Evolutionary conservation across 169 alveolate genomes (phyloP).

Genomic region (Eimeria brunetti): DNA sequence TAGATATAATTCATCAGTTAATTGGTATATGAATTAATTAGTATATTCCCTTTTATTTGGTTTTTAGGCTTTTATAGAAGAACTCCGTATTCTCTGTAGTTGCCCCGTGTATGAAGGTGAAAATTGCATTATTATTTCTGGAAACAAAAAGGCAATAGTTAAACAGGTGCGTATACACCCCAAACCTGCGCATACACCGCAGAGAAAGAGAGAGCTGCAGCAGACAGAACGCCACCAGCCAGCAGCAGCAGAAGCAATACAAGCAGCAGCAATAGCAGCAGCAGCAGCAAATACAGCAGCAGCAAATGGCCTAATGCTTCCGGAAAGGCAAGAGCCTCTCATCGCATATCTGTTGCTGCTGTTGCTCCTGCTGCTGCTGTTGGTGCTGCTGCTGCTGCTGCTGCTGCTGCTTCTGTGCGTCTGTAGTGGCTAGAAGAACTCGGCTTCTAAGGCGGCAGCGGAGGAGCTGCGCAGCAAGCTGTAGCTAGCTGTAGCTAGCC

Average conservation of each 20-base stretch:
- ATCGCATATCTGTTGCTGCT: background rate
- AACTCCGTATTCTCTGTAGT: background rate
- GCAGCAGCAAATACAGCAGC: too few relatives aligned
- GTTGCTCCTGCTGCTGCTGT: background rate
- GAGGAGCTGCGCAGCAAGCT: background rate
- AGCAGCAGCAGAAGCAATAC: too few relatives aligned
- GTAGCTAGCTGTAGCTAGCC: background rate
- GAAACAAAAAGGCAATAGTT: conserved; percentile 17
- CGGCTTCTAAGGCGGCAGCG: background rate
- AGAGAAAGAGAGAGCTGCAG: background rate
- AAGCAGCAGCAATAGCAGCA: too few relatives aligned
- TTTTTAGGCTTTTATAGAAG: background rate
- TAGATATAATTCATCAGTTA: background rate
- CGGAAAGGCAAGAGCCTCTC: too few relatives aligned
- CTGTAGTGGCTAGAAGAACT: conserved; percentile 20
- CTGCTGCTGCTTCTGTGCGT: conserved; percentile 11
- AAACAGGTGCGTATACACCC: background rate
- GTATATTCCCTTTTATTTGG: background rate
- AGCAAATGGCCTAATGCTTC: too few relatives aligned
- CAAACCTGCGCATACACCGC: background rate
- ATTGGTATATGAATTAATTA: background rate
- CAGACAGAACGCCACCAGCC: background rate
- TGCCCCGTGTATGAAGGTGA: conserved; percentile 18
- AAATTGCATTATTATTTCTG: background rate
- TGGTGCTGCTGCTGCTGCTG: background rate